phyloP scores from a whole-genome alignment of 495 filamentous ascomycete species.

The Aspergillus baeticus region DNA sequence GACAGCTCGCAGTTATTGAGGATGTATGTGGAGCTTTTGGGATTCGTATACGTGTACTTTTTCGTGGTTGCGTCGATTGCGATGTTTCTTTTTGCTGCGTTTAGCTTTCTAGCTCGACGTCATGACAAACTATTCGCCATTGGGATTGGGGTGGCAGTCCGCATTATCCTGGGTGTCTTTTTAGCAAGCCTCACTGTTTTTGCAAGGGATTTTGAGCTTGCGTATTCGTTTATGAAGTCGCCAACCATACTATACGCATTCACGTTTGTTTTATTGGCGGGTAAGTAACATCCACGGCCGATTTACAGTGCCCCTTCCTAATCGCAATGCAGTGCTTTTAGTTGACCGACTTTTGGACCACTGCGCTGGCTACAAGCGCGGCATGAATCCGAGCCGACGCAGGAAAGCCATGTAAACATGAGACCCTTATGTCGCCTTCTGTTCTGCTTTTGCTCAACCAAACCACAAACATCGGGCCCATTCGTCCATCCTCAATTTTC shows the following conservation, averaged over 20 bases:
- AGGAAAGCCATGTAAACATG: conserved; percentile 22
- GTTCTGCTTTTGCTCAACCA: background rate
- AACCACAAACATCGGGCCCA: background rate
- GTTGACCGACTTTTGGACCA: conserved; percentile 45
- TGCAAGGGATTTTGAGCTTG: conserved; percentile 32
- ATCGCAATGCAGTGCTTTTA: conserved; percentile 31
- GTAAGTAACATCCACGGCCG: conserved; percentile 23
- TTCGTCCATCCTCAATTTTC: background rate
- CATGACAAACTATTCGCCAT: conserved; percentile 22
- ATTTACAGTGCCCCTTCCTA: conserved; percentile 2
- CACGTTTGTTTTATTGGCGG: conserved; percentile 33
- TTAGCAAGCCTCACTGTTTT: conserved; percentile 33
- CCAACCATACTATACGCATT: conserved; percentile 43
- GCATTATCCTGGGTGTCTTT: conserved; percentile 28
- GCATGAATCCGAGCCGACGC: conserved; percentile 32
- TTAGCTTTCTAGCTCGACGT: conserved; percentile 28
- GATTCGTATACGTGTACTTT: conserved; percentile 44
- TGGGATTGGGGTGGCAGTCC: conserved; percentile 27
- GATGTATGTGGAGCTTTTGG: conserved; percentile 41
- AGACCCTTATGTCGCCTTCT: background rate
- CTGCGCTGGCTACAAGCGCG: conserved; percentile 21
- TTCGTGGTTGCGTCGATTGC: conserved; percentile 37
- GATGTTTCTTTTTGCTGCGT: conserved; percentile 37
- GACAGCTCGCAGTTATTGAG: conserved; percentile 31
- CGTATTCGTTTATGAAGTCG: conserved; percentile 42